Evolutionary conservation across 2,329 filamentous ascomycete genomes (phyloP).

Genomic region (Penicillium hesseltinei): DNA sequence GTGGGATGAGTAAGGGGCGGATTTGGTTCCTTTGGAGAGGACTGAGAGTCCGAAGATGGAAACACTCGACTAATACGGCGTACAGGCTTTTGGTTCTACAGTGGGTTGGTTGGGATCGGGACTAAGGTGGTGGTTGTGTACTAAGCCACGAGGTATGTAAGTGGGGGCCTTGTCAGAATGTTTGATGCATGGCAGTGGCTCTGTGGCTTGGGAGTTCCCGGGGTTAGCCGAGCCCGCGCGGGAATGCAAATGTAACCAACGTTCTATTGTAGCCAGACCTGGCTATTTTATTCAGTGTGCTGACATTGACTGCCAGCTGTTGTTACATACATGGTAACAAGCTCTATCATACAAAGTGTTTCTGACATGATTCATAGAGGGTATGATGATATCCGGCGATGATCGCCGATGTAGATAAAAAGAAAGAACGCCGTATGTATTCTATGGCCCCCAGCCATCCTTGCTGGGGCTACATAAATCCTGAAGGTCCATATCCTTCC

Average conservation of each 20-base stretch:
- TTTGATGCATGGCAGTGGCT: not conserved
- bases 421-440: not conserved
- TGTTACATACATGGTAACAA: not conserved
- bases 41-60: not conserved
- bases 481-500: not conserved
- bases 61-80: too few species aligned
- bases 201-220: not conserved
- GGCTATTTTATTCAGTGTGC: not conserved
- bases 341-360: not conserved
- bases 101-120: not conserved
- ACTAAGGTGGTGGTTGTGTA: not conserved
- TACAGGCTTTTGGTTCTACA: too few species aligned
- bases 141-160: not conserved
- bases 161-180: conserved; percentile 1
- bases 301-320: not conserved
- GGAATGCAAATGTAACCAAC: not conserved
- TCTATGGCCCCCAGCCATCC: not conserved
- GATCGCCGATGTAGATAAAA: not conserved
- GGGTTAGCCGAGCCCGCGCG: not conserved
- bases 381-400: not conserved
- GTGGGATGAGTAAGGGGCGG: not conserved
- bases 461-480: not conserved
- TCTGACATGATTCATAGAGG: not conserved
- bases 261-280: not conserved
- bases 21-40: not conserved